These are phyloP conservation scores for Mallotus japonicus DNA, from an alignment of 441 rosid species.

Conservation along the genomic window DNA sequence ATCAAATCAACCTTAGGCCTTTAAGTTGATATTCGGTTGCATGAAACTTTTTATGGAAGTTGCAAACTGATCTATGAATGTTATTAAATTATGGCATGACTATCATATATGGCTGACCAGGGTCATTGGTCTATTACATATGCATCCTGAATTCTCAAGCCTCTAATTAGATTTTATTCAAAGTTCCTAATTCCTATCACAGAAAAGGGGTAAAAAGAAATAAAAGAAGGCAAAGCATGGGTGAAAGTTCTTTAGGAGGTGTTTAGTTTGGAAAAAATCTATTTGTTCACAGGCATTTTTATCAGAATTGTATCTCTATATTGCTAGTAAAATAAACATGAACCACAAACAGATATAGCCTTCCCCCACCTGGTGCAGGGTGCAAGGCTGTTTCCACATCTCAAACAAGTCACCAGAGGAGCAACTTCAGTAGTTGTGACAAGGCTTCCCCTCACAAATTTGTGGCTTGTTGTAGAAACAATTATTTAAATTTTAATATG, in stretches of 20 bases:
- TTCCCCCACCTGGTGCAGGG: no score
- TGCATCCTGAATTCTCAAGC: not conserved
- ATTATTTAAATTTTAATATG: no score
- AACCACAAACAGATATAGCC: no score
- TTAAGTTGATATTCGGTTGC: no score
- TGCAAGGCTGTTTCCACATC: no score
- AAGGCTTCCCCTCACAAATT: no score
- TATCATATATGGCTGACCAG: not conserved
- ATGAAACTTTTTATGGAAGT: not conserved
- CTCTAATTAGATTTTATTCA: not conserved
- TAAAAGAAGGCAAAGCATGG: not conserved
- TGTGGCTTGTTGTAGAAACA: no score
- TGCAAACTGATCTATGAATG: not conserved
- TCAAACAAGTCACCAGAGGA: no score
- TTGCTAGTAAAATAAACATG: no score
- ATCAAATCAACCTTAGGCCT: constrained; percentile 1
- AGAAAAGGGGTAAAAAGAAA: not conserved
- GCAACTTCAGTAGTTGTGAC: no score
- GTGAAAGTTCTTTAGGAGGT: not conserved
- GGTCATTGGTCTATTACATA: not conserved
- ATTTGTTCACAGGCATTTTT: constrained; percentile 1
- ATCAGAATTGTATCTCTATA: not conserved
- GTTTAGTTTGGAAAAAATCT: not conserved
- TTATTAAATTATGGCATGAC: not conserved
- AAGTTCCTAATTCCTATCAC: not conserved